Conservation (phyloP, 768 basidiomycete species). For the Gloeopeniophorella convolvens region DNA sequence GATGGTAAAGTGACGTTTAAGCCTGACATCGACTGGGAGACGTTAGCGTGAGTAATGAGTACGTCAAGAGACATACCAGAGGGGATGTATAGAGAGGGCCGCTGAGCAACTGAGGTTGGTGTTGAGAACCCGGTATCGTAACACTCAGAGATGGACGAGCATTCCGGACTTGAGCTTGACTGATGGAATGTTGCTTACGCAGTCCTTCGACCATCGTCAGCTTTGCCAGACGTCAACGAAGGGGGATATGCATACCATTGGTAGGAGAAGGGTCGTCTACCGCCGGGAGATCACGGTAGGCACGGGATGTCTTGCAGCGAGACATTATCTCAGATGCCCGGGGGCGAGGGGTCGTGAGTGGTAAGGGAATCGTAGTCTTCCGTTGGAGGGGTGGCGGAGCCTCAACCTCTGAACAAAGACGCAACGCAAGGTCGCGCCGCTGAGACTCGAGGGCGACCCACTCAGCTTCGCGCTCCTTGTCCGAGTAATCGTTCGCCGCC, state of each 20-base stretch:
- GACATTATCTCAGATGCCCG: neutral
- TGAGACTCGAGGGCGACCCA: constrained; percentile 5
- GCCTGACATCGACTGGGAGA: neutral
- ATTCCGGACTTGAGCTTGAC: neutral
- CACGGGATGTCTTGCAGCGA: neutral
- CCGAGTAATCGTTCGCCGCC: neutral
- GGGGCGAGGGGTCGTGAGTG: neutral
- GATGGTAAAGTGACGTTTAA: neutral
- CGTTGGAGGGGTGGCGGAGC: constrained; percentile 2
- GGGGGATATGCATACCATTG: neutral
- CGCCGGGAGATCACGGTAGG: neutral
- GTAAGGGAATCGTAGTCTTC: constrained; percentile 3
- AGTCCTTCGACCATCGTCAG: neutral
- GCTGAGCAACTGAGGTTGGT: neutral
- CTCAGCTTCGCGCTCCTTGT: constrained; percentile 5
- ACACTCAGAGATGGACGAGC: constrained; percentile 1
- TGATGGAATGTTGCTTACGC: neutral
- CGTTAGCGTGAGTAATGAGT: neutral
- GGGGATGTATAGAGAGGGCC: constrained; percentile 1
- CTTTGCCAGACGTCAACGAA: neutral
- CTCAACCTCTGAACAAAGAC: neutral
- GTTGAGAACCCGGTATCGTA: constrained; percentile 1
- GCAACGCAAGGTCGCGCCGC: neutral
- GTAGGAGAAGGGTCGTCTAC: neutral
- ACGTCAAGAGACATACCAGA: neutral